phyloP scores from a whole-genome alignment of 805 yeast species.

The Candida maesae region DNA sequence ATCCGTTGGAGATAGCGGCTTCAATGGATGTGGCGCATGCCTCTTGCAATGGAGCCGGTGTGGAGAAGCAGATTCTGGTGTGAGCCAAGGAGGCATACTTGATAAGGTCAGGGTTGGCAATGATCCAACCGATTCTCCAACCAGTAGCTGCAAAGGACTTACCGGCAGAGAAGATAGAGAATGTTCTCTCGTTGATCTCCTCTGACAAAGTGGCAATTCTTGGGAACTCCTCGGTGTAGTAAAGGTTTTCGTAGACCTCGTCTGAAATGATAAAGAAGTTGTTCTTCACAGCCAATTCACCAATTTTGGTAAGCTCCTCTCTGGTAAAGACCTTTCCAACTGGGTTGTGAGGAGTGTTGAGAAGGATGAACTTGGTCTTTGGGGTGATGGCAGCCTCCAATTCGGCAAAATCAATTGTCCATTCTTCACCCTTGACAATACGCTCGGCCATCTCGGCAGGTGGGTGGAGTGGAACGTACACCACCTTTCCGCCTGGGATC shows the following conservation, averaged over 20 bases:
- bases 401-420: constrained; percentile 80
- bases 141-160: constrained; percentile 99
- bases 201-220: constrained; percentile 82
- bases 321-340: constrained; percentile 84
- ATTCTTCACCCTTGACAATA: constrained; percentile 75
- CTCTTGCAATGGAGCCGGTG: constrained; percentile 90
- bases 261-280: constrained; percentile 83
- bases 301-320: constrained; percentile 71
- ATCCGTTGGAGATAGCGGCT: constrained; percentile 55
- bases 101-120: constrained; percentile 79
- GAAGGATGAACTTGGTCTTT: constrained; percentile 79
- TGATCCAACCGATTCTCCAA: constrained; percentile 97
- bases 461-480: constrained; percentile 80
- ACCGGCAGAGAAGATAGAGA: constrained; percentile 96
- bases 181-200: constrained; percentile 71
- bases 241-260: constrained; percentile 92
- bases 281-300: constrained; percentile 79
- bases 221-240: constrained; percentile 63
- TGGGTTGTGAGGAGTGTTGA: constrained; percentile 96
- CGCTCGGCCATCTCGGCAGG: constrained; percentile 65
- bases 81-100: constrained; percentile 85
- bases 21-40: constrained; percentile 80
- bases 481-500: constrained; percentile 88
- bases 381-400: constrained; percentile 66
- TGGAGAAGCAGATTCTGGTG: constrained; percentile 87